Evolutionary conservation across 1,284 basidiomycete genomes (phyloP).

Genomic region (Ganoderma meredithae): DNA sequence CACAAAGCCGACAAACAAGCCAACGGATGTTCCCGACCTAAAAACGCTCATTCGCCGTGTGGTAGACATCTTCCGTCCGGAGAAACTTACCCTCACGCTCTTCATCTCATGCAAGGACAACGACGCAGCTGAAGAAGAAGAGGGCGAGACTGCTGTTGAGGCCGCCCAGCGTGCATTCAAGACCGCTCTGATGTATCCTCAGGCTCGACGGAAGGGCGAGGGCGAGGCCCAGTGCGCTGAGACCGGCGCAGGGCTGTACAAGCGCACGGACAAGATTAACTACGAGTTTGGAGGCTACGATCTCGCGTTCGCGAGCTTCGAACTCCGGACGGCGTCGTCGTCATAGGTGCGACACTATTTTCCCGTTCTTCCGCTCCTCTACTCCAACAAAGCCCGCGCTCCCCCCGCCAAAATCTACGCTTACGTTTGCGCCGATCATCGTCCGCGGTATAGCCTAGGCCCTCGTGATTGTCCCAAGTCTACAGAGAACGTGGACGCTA

Average conservation of each 20-base stretch:
- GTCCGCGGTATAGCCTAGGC: conserved; percentile 15
- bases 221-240: conserved; percentile 12
- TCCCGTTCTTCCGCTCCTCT: neutral
- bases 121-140: conserved; percentile 56
- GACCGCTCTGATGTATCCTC: conserved; percentile 53
- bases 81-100: conserved; percentile 86
- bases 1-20: conserved; percentile 44
- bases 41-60: conserved; percentile 87
- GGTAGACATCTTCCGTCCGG: conserved; percentile 93
- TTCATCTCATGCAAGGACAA: conserved; percentile 83
- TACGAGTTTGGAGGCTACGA: conserved; percentile 98
- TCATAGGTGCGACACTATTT: conserved; percentile 7
- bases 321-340: conserved; percentile 45
- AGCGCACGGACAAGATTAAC: conserved; percentile 94
- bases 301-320: conserved; percentile 92
- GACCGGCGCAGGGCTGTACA: conserved; percentile 51
- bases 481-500: conserved; percentile 10
- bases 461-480: conserved; percentile 9
- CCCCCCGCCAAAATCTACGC: neutral
- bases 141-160: conserved; percentile 64
- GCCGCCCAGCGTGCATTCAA: conserved; percentile 76
- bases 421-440: conserved; percentile 15
- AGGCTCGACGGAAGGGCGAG: conserved; percentile 16
- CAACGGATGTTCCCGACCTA: conserved; percentile 71
- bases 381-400: neutral